Evolutionary conservation across 2,329 filamentous ascomycete genomes (phyloP).

Genomic region (Penicillium sp.): DNA sequence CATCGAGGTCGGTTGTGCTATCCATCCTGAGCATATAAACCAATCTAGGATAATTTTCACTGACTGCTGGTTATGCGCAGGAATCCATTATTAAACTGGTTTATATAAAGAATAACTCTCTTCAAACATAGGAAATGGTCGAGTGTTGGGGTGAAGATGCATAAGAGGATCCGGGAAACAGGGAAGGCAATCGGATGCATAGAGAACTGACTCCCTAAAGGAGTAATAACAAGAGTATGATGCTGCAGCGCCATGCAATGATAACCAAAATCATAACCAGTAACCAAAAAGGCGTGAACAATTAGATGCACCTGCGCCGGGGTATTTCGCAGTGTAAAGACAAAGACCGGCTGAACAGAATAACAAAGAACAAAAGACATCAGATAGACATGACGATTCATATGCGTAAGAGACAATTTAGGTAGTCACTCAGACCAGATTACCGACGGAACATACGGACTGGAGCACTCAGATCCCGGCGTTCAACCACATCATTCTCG

Average conservation of each 20-base stretch:
- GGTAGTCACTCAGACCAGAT: background rate
- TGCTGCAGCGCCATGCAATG: conserved; percentile 3
- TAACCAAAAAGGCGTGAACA: background rate
- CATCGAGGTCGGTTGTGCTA: too few species aligned
- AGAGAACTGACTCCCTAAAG: background rate
- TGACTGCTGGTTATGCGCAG: background rate
- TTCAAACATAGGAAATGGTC: background rate
- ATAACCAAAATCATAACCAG: background rate
- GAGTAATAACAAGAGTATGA: background rate
- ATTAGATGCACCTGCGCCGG: conserved; percentile 24
- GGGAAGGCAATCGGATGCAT: background rate
- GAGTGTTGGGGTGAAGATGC: background rate
- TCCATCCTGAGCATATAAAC: too few species aligned
- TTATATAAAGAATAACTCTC: background rate
- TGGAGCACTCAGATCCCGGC: conserved; percentile 42
- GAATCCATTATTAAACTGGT: background rate
- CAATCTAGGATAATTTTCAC: too few species aligned
- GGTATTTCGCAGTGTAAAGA: conserved; percentile 29
- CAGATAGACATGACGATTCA: conserved; percentile 10
- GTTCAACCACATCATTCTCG: conserved; percentile 29
- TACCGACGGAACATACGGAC: conserved; percentile 33
- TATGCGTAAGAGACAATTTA: conserved; percentile 1
- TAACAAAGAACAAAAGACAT: conserved; percentile 11
- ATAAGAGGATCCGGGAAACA: background rate
- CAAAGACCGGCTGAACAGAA: conserved; percentile 17